Evolutionary conservation across 2,329 filamentous ascomycete species (phyloP), one percentile per base, ranked within the genome.

Genomic region (Penicillium sp.): DNA sequence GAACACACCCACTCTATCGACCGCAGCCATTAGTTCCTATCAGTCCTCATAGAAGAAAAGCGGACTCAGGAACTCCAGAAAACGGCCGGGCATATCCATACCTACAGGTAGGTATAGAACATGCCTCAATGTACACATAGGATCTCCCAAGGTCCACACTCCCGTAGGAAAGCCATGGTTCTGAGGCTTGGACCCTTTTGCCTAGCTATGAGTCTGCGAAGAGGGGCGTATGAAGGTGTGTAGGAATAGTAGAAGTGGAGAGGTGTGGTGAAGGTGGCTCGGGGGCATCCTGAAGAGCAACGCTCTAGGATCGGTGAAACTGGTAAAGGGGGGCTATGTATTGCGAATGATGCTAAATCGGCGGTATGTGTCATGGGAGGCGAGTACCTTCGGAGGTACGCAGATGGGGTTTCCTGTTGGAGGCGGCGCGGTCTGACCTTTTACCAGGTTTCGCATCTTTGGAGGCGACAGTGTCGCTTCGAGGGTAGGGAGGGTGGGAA

Each of bases 371-470:
- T 20, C 5, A 14, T 9, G n/a, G 33, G 18, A 20, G 43, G n/a
- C 13, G 49, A 61, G 63, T 62, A 61, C 63, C 64, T 58, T 65
- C 65, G 60, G 57, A 24, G 46, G 43, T 31, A 11, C 11, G 2
- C 47, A 44, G 42, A 39, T 44, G 30, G 49, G 46, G 46, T 31
- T 46, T 31, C 41, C 27, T 39, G 33, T 53, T 49, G 50, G 40
- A 57, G 44, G 22, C 45, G 2, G 53, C 57, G 58, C 56, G 61
- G 69, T 75, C 72, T 69, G 72, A 75, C 72, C 73, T 75, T 75
- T 75, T 75, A 75, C 73, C 73, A 75, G 67, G 61, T 59, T 22
- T 68, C 50, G 53, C 73, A 75, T 75, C 73, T 73, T 69, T 51
- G 71, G 72, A 74, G 70, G 36, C 42, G 36, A 25, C 42, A 39